Evolutionary conservation across 768 basidiomycete species (phyloP).

Genomic region (Tylopilus balloui): DNA sequence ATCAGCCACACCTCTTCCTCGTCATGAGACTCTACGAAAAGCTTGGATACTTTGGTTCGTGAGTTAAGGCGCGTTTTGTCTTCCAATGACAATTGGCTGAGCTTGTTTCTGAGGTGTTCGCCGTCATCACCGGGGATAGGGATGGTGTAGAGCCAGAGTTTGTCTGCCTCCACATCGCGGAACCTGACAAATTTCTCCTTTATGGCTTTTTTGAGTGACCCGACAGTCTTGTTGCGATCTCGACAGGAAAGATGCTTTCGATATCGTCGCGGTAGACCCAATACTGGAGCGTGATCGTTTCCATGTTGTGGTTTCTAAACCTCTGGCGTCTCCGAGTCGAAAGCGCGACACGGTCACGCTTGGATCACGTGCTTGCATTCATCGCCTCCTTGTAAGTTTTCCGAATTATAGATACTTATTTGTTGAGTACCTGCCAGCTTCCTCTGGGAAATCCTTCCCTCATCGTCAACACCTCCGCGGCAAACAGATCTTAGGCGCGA

Average conservation of each 20-base stretch:
- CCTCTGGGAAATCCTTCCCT: too few species aligned
- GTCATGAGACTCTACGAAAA: neutral
- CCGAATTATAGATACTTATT: too few species aligned
- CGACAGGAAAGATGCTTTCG: neutral
- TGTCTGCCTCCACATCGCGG: neutral
- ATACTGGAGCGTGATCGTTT: too few species aligned
- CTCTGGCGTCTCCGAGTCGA: too few species aligned
- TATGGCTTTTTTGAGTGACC: neutral
- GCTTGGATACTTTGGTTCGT: neutral
- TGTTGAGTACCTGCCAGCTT: too few species aligned
- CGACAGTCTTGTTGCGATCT: neutral
- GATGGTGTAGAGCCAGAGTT: neutral
- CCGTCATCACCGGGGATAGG: neutral
- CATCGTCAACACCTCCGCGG: too few species aligned
- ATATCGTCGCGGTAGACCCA: too few species aligned
- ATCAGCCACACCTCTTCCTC: neutral
- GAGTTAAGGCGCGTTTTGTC: neutral
- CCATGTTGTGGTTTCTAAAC: too few species aligned
- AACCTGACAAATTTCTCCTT: neutral
- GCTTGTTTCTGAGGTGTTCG: neutral
- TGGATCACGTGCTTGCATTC: too few species aligned
- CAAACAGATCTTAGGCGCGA: too few species aligned
- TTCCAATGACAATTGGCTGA: neutral
- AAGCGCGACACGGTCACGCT: too few species aligned
- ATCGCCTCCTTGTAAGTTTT: too few species aligned